Conservation (phyloP, 163 green algal species). For the Chlamydomonas reinhardtii region DNA sequence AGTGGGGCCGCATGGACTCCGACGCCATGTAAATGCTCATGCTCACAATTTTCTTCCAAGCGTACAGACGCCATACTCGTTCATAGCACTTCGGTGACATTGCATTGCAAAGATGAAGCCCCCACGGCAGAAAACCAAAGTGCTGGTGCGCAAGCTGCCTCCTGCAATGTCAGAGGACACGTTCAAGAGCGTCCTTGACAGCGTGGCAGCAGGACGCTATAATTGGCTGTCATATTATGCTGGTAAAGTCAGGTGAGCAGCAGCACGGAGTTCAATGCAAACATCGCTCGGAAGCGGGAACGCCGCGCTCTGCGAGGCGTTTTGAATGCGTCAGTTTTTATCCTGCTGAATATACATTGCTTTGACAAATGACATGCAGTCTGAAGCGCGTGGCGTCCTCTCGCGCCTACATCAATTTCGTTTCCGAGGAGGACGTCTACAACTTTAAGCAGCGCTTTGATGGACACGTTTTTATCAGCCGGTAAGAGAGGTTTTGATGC, state of each 20-base stretch:
- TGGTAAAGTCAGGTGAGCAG: slow-evolving; percentile 81
- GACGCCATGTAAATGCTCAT: too few species aligned
- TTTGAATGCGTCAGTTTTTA: background rate
- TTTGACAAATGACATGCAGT: slow-evolving; percentile 57
- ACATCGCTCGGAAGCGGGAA: background rate
- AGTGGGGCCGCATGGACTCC: too few species aligned
- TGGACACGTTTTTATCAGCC: slow-evolving; percentile 83
- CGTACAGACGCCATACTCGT: too few species aligned
- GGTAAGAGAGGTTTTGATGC: too few species aligned
- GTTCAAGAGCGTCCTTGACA: slow-evolving; percentile 69
- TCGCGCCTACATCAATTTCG: slow-evolving; percentile 89
- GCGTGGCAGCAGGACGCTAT: slow-evolving; percentile 59
- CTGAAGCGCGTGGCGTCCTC: slow-evolving; percentile 74
- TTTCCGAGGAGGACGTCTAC: slow-evolving; percentile 68
- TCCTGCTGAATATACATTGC: background rate
- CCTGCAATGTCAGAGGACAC: slow-evolving; percentile 72
- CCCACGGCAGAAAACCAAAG: slow-evolving; percentile 35
- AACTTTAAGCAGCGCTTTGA: slow-evolving; percentile 85
- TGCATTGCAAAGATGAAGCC: slow-evolving; percentile 11
- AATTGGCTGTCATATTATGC: slow-evolving; percentile 83
- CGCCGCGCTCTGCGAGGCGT: too few species aligned
- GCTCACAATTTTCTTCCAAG: too few species aligned
- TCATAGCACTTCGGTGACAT: too few species aligned
- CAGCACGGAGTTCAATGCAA: background rate
- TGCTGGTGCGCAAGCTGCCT: slow-evolving; percentile 82